These are phyloP conservation scores for Malania oleifera DNA, from an alignment of 164 flowering plant genomes.

Conservation along the genomic window DNA sequence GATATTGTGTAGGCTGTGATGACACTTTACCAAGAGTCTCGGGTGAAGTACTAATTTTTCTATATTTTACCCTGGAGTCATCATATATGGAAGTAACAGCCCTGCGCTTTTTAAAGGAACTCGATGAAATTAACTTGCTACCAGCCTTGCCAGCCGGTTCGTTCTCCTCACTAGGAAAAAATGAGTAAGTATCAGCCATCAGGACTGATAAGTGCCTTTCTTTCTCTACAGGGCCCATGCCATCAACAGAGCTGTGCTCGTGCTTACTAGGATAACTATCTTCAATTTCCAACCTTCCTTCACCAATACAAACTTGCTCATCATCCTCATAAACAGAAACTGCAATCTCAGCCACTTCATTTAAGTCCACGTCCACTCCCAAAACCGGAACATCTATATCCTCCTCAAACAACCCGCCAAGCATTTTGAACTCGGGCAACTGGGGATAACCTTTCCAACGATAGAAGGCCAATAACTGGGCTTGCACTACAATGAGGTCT, in stretches of 20 bases:
- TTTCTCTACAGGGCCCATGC: constrained; percentile 20
- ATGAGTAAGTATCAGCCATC: constrained; percentile 15
- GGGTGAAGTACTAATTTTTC: constrained; percentile 13
- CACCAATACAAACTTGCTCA: constrained; percentile 12
- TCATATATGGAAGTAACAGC: constrained; percentile 15
- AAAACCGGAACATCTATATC: constrained; percentile 15
- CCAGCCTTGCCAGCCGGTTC: constrained; percentile 13
- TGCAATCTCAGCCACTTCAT: constrained; percentile 10
- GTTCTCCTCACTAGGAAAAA: constrained; percentile 13
- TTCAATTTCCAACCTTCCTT: constrained; percentile 16
- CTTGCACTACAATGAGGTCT: constrained; percentile 36
- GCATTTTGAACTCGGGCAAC: constrained; percentile 39
- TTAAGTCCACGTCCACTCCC: constrained; percentile 3
- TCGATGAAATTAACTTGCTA: constrained; percentile 12
- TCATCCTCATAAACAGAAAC: constrained; percentile 11
- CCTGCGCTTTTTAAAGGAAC: constrained; percentile 35
- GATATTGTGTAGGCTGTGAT: constrained; percentile 24
- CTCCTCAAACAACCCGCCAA: constrained; percentile 31
- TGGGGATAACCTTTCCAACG: constrained; percentile 52
- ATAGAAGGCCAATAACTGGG: constrained; percentile 53
- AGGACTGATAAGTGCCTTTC: constrained; percentile 33
- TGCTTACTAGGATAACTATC: constrained; percentile 23
- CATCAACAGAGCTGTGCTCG: constrained; percentile 17
- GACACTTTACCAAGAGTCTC: constrained; percentile 9
- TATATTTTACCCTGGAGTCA: constrained; percentile 12